Base-by-base conservation (phyloP, 495 filamentous ascomycete species). In the Hypomontagnella monticulosa region DNA sequence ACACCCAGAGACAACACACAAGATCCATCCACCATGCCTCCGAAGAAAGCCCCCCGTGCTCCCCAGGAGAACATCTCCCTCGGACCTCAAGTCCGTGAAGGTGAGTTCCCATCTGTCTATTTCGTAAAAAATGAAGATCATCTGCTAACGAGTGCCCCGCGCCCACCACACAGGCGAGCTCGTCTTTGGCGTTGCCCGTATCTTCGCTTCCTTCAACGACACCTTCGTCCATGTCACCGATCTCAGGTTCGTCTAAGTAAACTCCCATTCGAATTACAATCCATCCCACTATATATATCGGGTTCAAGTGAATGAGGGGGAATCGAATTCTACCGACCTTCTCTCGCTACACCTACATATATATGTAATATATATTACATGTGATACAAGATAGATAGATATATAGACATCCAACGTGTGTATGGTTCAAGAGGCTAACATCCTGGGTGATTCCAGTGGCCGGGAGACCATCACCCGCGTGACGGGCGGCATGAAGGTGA, bases 401-500 rank as follows among this genome's bases (percentile, higher is more conserved):
- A 4, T 20, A n/a, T n/a, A n/a, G n/a, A n/a, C n/a, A n/a, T n/a
- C n/a, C n/a, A n/a, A n/a, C 20, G 27, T 18, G 59, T 57, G 61
- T 61, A 57, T 69, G 77, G 70, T 75, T 72, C 60, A 67, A 66
- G 47, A 83, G 79, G 83, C 88, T 91, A 83, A 92, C 82, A 76
- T 76, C 71, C 81, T 83, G 80, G 80, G 80, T 88, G 82, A 83
- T 85, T 81, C 84, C 87, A 97, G 92, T 83, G 95, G 95, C 83
- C 95, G 95, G 83, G 95, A 99, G 93, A 99, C 95, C 83, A 94
- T 99, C 83, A 88, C 85, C 88, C 93, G 95, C 89, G 93, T 99
- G 61, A 99, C 95, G 72, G 95, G 95, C 82, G 95, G 95, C 78
- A 98, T 98, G 95, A 99, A 99, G 87, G 95, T 99, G 86, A 99